A percentile compares a stretch with the other conserved stretches of the same genome.
phyloP scores from a whole-genome alignment of 179 eudicot species.

The Nepenthes alata region DNA sequence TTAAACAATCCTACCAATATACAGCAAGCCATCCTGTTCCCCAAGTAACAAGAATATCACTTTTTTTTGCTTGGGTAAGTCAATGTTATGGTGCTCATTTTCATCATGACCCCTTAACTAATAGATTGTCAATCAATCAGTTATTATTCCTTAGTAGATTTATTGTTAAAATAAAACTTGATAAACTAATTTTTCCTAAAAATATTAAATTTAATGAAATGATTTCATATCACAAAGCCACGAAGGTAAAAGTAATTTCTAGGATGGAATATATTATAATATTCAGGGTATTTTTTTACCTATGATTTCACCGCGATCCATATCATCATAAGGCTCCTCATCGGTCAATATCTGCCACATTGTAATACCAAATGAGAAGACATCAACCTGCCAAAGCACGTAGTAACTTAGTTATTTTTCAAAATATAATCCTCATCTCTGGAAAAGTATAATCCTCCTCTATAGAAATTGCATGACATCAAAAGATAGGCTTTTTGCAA shows the following conservation, averaged over 20 bases:
- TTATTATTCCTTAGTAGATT: no score
- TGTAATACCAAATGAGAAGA: constrained; percentile 86
- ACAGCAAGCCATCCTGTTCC: no score
- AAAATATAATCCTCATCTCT: no score
- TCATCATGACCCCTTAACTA: no score
- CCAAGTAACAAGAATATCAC: no score
- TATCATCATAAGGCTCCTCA: constrained; percentile 89
- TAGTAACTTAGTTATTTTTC: constrained; percentile 4
- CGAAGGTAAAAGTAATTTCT: not conserved
- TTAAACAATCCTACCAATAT: no score
- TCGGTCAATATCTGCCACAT: constrained; percentile 97
- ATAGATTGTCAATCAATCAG: no score
- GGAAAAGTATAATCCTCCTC: not conserved
- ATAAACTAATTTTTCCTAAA: no score
- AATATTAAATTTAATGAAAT: not conserved
- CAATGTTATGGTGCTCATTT: no score
- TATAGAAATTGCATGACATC: not conserved
- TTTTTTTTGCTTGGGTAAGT: no score
- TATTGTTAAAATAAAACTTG: no score
- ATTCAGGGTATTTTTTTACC: constrained; percentile 26
- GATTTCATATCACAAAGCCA: not conserved
- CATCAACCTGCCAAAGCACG: constrained; percentile 68
- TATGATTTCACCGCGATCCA: constrained; percentile 96
- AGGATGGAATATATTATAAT: not conserved
- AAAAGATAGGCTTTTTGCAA: constrained; percentile 1